Percentiles rank a stretch among this genome's conserved stretches.
Evolutionary conservation across 805 yeast species (phyloP).

Genomic region (Wickerhamiella parazyma): DNA sequence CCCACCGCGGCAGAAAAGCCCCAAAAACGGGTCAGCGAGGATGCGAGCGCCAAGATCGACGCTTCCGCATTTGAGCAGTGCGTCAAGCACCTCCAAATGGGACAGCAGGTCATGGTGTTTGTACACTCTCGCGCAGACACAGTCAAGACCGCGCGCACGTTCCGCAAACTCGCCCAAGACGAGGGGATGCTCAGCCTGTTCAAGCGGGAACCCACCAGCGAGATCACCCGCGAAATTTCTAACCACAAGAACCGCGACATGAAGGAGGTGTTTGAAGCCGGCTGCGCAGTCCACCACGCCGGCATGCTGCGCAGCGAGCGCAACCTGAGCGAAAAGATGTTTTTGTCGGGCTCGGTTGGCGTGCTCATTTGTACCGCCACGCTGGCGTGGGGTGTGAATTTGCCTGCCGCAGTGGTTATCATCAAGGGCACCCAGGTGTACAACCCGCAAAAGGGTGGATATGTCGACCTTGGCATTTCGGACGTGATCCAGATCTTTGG

Average conservation of each 20-base stretch:
- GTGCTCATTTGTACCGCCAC: conserved; percentile 95
- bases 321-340: conserved; percentile 78
- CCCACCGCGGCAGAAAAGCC: conserved; percentile 1
- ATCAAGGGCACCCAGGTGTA: conserved; percentile 94
- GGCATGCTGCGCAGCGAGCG: conserved; percentile 90
- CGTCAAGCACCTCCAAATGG: conserved; percentile 47
- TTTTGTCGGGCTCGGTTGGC: conserved; percentile 68
- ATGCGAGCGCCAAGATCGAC: conserved; percentile 55
- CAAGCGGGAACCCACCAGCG: conserved; percentile 39
- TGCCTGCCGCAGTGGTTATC: conserved; percentile 96
- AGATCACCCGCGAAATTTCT: conserved; percentile 44
- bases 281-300: conserved; percentile 94
- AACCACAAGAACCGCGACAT: conserved; percentile 61
- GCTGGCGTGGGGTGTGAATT: conserved; percentile 97
- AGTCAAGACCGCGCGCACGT: conserved; percentile 60
- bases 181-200: conserved; percentile 44
- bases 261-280: conserved; percentile 47
- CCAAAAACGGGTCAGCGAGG: conserved; percentile 23
- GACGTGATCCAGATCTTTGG: conserved; percentile 98
- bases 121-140: conserved; percentile 95
- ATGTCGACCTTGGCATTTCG: conserved; percentile 81
- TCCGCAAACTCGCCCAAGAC: conserved; percentile 52
- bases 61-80: conserved; percentile 64
- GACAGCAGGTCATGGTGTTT: conserved; percentile 89
- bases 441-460: conserved; percentile 90